Percentiles rank a stretch among this genome's conserved stretches.
phyloP scores from a whole-genome alignment of 1,284 basidiomycete species.

The Fomitopsis pinicola region DNA sequence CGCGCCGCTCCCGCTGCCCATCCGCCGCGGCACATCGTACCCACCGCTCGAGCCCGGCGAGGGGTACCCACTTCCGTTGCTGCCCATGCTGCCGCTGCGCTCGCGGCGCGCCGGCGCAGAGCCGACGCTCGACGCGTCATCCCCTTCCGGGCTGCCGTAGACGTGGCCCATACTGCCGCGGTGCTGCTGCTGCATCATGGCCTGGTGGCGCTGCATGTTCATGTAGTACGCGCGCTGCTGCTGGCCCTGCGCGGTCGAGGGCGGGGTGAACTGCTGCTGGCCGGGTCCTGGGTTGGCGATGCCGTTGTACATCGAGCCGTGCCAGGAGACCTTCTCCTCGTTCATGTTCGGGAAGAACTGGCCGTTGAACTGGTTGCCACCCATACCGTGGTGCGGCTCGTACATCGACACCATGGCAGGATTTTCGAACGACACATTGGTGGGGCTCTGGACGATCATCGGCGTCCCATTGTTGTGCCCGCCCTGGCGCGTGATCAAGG shows the following conservation, averaged over 20 bases:
- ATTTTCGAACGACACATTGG: conserved; percentile 31
- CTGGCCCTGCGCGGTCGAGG: conserved; percentile 27
- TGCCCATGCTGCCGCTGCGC: conserved; percentile 37
- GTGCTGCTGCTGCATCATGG: conserved; percentile 19
- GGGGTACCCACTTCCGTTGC: conserved; percentile 31
- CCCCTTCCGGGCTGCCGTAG: conserved; percentile 33
- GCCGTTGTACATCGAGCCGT: conserved; percentile 25
- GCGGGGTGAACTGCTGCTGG: conserved; percentile 29
- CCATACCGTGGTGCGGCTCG: conserved; percentile 24
- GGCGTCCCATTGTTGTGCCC: conserved; percentile 21
- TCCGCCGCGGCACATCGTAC: conserved; percentile 32
- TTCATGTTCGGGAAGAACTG: conserved; percentile 19
- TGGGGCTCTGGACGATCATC: conserved; percentile 30
- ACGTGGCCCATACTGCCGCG: conserved; percentile 17
- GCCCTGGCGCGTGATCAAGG: conserved; percentile 25
- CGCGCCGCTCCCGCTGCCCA: conserved; percentile 20
- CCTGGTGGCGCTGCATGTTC: conserved; percentile 12
- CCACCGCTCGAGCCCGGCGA: conserved; percentile 22
- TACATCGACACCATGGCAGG: conserved; percentile 32
- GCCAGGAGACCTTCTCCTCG: conserved; percentile 21
- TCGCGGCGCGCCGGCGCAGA: conserved; percentile 27
- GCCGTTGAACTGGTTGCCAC: conserved; percentile 17
- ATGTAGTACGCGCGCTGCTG: conserved; percentile 11
- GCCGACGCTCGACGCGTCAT: conserved; percentile 39
- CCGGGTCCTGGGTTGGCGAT: conserved; percentile 25